Evolutionary conservation across 192 early-diverging fungal species (phyloP), one percentile per base, ranked within the genome.

Genomic region (Gigaspora rosea): DNA sequence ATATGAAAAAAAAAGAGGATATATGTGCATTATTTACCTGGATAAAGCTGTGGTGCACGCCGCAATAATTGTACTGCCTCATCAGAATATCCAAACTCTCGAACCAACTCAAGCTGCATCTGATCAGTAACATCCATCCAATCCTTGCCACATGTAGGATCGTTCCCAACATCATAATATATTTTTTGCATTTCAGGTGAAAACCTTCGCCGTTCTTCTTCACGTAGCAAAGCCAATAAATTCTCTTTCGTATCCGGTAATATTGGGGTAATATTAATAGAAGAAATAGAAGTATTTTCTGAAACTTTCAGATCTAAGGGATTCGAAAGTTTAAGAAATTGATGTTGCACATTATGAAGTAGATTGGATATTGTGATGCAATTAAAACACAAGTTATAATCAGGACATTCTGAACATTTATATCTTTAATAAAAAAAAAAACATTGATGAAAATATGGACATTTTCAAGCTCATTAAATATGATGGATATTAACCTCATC

Each of bases 101-200:
- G n/a, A n/a, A n/a, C n/a, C n/a, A n/a, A n/a, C n/a, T n/a, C n/a
- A n/a, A n/a, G n/a, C n/a, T n/a, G n/a, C n/a, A n/a, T n/a, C n/a
- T n/a, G n/a, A n/a, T n/a, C n/a, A n/a, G n/a, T n/a, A n/a, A n/a
- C n/a, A n/a, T n/a, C n/a, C n/a, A n/a, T n/a, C n/a, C n/a, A n/a
- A n/a, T n/a, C n/a, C n/a, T n/a, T n/a, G n/a, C n/a, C n/a, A n/a
- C n/a, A n/a, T n/a, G n/a, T n/a, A n/a, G n/a, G n/a, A n/a, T n/a
- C n/a, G n/a, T n/a, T n/a, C n/a, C n/a, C n/a, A n/a, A n/a, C n/a
- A n/a, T n/a, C n/a, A n/a, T n/a, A n/a, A n/a, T n/a, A n/a, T n/a
- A n/a, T n/a, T n/a, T n/a, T n/a, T n/a, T n/a, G n/a, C 47, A 73
- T 73, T 73, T 73, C 54, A 46, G 71, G 71, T 36, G 56, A 73